A percentile compares a stretch with the other conserved stretches of the same genome.
These are phyloP conservation scores for Pestalotiopsis sp. DNA, from an alignment of 2,329 filamentous ascomycete genomes.

Conservation along the genomic window DNA sequence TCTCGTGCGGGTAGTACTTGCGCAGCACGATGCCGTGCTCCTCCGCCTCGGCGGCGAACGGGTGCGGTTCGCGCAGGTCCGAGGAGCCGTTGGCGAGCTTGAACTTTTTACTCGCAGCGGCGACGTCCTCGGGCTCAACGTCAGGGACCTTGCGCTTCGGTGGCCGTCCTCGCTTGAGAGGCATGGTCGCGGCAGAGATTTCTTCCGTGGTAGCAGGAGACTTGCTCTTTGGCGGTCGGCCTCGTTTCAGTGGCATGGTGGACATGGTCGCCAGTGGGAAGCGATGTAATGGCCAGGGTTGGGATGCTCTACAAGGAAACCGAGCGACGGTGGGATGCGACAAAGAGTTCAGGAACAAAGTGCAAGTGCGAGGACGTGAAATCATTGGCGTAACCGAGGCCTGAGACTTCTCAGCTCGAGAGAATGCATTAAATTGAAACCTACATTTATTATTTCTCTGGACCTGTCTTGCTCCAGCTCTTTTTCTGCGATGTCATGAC, in stretches of 20 bases:
- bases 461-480: neutral
- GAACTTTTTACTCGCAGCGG: conserved; percentile 26
- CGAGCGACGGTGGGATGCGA: neutral
- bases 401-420: conserved; percentile 1
- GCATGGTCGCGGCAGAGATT: neutral
- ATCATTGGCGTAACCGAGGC: neutral
- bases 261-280: neutral
- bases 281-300: neutral
- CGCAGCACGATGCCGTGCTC: conserved; percentile 67
- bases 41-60: conserved; percentile 47
- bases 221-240: neutral
- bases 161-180: conserved; percentile 2
- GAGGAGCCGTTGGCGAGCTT: conserved; percentile 20
- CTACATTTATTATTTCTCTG: conserved; percentile 20
- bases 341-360: neutral
- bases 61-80: conserved; percentile 48
- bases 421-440: neutral
- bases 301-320: neutral
- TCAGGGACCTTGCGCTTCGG: conserved; percentile 33
- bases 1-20: conserved; percentile 82
- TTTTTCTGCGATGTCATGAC: conserved; percentile 23
- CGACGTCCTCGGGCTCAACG: conserved; percentile 1
- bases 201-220: neutral
- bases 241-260: conserved; percentile 4
- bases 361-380: neutral